phyloP scores from a whole-genome alignment of 257 asterid species.

The Solanum lignicaule region DNA sequence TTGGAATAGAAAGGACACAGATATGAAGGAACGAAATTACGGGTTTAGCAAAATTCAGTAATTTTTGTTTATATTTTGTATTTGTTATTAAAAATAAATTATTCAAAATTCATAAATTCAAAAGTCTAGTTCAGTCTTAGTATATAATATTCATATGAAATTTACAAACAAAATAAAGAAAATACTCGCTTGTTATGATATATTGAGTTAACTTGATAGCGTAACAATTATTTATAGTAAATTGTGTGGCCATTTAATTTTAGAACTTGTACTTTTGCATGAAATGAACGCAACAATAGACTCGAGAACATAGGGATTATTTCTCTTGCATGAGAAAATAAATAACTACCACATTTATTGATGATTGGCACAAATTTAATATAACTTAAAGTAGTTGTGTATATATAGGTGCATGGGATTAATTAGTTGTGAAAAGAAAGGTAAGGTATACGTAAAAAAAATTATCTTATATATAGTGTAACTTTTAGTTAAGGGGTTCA shows the following conservation, averaged over 20 bases:
- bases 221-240: neutral
- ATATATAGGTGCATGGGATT: neutral
- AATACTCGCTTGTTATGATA: neutral
- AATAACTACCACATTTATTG: neutral
- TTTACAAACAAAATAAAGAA: neutral
- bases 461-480: neutral
- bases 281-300: neutral
- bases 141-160: neutral
- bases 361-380: neutral
- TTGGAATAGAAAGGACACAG: neutral
- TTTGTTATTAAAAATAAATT: neutral
- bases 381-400: neutral
- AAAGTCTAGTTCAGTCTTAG: neutral
- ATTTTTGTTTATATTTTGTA: neutral
- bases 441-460: neutral
- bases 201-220: neutral
- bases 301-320: neutral
- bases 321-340: neutral
- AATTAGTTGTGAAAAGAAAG: neutral
- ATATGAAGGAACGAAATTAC: neutral
- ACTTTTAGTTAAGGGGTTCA: too few species aligned
- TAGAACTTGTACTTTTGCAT: neutral
- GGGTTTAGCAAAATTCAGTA: rapidly evolving
- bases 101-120: neutral
- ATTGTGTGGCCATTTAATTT: neutral